Evolutionary conservation across 306 rosid species (phyloP), one percentile per base, ranked within the genome.

Genomic region (Begonia masoniana): DNA sequence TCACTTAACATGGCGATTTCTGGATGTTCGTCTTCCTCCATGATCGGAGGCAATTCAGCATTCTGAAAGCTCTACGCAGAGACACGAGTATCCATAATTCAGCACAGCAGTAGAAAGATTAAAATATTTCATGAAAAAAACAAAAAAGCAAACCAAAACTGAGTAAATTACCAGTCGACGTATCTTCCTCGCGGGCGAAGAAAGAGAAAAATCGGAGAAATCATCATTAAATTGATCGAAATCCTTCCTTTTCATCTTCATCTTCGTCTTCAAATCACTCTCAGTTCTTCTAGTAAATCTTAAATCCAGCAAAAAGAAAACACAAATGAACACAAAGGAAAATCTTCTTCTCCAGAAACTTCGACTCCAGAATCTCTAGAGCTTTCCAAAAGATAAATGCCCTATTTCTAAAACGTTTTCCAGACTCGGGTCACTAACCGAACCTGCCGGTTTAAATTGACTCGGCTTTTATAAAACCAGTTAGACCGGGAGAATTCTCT

Each of bases 141-240:
- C 14, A 56, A 35, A 15, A 14, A 35, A 17, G 15, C 2, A 31
- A 16, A 15, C 10, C 42, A 17, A 15, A 43, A 48, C 39, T 0
- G 4, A n/a, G 31, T 47, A 35, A 15, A 7, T 42, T 61, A 82
- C 94, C 67, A 89, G 78, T 57, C 97, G 94, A 59, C 97, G 97
- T 71, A 85, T 85, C 80, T 89, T 89, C 36, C 82, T 73, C 11
- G 95, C 82, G 0, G 94, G 87, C 13, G 94, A 78, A 26, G 82
- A 75, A 2, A 89, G 76, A 47, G 95, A 75, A 74, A 89, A 75
- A 50, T 81, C 91, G 42, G 83, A 82, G 71, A 86, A 82, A 17
- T 84, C 80, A 5, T 74, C 59, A 74, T 49, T 47, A 13, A 87
- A 54, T 24, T 68, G 63, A 35, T 76, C 81, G 12, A 74, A 75